These are phyloP conservation scores for Alternaria alternata DNA, from an alignment of 2,329 filamentous ascomycete species.

Conservation along the genomic window DNA sequence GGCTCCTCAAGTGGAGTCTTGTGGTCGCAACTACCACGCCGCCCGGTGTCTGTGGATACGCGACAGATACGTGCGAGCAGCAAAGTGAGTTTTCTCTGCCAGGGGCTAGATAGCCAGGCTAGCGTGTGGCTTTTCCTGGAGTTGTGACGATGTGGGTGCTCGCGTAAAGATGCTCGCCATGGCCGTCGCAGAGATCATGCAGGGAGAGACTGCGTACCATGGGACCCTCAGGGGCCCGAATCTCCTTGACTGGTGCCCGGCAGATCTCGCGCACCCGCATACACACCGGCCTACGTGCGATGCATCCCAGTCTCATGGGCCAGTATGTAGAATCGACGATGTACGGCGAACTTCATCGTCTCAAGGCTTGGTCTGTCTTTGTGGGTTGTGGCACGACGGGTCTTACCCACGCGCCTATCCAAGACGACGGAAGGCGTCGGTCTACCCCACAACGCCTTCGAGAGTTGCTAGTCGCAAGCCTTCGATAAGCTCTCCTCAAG, in stretches of 20 bases:
- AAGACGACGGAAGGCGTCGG: not conserved
- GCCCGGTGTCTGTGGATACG: not conserved
- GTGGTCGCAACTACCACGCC: not conserved
- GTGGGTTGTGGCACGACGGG: not conserved
- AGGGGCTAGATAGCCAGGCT: not conserved
- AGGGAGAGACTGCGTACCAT: constrained; percentile 12
- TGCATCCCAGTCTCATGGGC: not conserved
- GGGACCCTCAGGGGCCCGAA: not conserved
- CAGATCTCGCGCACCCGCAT: not conserved
- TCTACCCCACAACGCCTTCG: not conserved
- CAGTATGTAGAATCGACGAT: not conserved
- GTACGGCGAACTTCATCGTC: not conserved
- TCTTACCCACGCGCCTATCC: not conserved
- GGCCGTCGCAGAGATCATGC: constrained; percentile 11
- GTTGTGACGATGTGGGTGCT: not conserved
- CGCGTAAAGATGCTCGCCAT: not conserved
- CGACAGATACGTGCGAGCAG: not conserved
- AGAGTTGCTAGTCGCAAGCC: not conserved
- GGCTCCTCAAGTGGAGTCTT: not conserved
- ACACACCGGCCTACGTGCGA: not conserved
- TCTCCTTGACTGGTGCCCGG: not conserved
- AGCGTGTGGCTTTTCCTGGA: not conserved
- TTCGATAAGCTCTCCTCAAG: not conserved
- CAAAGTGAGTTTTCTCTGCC: not conserved
- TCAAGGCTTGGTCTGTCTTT: not conserved